phyloP scores from a whole-genome alignment of 306 rosid genomes.

The Nissolia schottii region DNA sequence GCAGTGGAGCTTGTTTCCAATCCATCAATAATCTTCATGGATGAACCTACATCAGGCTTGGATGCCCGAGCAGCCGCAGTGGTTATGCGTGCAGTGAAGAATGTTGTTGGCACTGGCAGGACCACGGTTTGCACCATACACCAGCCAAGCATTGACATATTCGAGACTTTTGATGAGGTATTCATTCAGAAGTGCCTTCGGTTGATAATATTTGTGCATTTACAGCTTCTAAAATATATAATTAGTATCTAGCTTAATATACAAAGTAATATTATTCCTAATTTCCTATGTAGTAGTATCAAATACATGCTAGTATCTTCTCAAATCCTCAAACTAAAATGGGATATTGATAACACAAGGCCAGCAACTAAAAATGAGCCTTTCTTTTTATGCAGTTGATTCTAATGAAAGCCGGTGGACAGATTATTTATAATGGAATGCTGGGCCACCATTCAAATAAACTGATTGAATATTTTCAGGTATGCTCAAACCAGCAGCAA shows the following conservation, averaged over 20 bases:
- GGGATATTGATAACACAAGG: slow-evolving; percentile 15
- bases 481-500: slow-evolving; percentile 20
- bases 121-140: slow-evolving; percentile 78
- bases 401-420: slow-evolving; percentile 75
- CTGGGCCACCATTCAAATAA: slow-evolving; percentile 57
- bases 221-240: neutral
- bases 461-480: slow-evolving; percentile 71
- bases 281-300: too few species aligned
- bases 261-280: neutral
- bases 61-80: slow-evolving; percentile 84
- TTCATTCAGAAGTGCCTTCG: slow-evolving; percentile 12
- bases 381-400: slow-evolving; percentile 56
- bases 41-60: slow-evolving; percentile 81
- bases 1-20: slow-evolving; percentile 86
- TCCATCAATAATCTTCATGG: slow-evolving; percentile 86
- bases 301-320: slow-evolving; percentile 3
- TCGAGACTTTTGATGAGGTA: slow-evolving; percentile 87
- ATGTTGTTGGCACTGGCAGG: slow-evolving; percentile 68
- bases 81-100: slow-evolving; percentile 84
- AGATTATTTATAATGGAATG: slow-evolving; percentile 56
- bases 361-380: slow-evolving; percentile 13
- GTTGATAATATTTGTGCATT: slow-evolving; percentile 1
- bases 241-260: neutral
- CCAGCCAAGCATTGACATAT: slow-evolving; percentile 79
- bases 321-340: too few species aligned